These are phyloP conservation scores for Metarhizium guizhouense DNA, from an alignment of 2,329 filamentous ascomycete genomes.

Conservation along the genomic window DNA sequence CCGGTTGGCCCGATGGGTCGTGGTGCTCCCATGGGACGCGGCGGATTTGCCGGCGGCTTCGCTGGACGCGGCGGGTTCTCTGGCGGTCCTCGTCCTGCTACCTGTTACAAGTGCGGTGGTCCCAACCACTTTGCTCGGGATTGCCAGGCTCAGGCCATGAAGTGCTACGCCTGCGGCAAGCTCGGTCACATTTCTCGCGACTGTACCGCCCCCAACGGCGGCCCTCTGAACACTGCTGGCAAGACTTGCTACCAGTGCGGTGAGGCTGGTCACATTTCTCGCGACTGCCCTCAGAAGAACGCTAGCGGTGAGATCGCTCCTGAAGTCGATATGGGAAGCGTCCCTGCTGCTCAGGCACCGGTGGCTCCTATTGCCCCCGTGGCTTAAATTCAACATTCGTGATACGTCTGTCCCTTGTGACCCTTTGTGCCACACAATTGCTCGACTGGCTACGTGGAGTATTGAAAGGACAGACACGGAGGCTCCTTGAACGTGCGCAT, in stretches of 20 bases:
- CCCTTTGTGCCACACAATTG: not conserved
- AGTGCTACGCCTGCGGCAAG: conserved; percentile 96
- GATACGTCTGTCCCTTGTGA: conserved; percentile 8
- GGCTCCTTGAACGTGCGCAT: not conserved
- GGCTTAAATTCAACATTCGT: conserved; percentile 19
- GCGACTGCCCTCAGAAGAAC: conserved; percentile 77
- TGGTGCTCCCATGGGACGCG: conserved; percentile 60
- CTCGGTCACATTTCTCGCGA: conserved; percentile 87
- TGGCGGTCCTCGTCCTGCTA: conserved; percentile 58
- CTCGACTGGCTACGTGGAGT: not conserved
- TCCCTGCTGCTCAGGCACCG: conserved; percentile 27
- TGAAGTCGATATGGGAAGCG: conserved; percentile 34
- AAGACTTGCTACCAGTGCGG: conserved; percentile 99
- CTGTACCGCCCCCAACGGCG: conserved; percentile 94
- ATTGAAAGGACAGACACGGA: conserved; percentile 4
- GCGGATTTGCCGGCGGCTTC: conserved; percentile 54
- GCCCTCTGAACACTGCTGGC: conserved; percentile 86
- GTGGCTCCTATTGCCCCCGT: conserved; percentile 36
- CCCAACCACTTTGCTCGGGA: conserved; percentile 98
- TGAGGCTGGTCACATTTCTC: conserved; percentile 90
- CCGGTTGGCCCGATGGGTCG: conserved; percentile 57
- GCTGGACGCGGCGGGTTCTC: conserved; percentile 66
- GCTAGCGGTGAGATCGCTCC: conserved; percentile 38
- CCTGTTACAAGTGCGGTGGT: conserved; percentile 68
- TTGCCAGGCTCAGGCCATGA: conserved; percentile 97